A percentile compares a stretch with the other conserved stretches of the same genome.
These are phyloP conservation scores for Globisporangium lucens DNA, from an alignment of 352 stramenopile genomes.

Conservation along the genomic window DNA sequence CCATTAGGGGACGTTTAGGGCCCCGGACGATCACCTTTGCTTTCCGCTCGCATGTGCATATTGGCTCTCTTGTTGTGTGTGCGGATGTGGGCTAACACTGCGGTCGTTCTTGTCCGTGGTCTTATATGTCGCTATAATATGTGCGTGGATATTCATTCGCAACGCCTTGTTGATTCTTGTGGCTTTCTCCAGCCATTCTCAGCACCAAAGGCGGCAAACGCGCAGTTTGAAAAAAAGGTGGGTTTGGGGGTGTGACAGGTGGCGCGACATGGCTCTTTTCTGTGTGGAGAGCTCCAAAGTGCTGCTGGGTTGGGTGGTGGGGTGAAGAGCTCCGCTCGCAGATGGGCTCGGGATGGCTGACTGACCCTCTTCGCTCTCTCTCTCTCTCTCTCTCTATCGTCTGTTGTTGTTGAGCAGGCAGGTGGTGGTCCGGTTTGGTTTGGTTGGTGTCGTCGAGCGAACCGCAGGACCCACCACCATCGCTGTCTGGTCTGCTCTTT, in stretches of 20 bases:
- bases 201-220: not conserved
- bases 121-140: not conserved
- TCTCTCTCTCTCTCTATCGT: not conserved
- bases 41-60: not conserved
- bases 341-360: slow-evolving; percentile 6
- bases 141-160: not conserved
- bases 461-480: not conserved
- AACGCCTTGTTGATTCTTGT: not conserved
- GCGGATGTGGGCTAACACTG: not conserved
- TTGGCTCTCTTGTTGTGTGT: not conserved
- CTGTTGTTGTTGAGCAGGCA: slow-evolving; percentile 1
- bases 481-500: slow-evolving; percentile 12
- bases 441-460: slow-evolving; percentile 11
- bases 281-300: slow-evolving; percentile 2
- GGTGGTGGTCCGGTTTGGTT: slow-evolving; percentile 6
- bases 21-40: too few species aligned
- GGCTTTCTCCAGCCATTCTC: not conserved
- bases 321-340: slow-evolving; percentile 2
- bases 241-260: slow-evolving; percentile 17
- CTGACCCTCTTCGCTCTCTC: not conserved
- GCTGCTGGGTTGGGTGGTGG: slow-evolving; percentile 9
- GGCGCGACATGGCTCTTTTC: slow-evolving; percentile 8
- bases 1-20: slow-evolving; percentile 1
- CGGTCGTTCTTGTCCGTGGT: not conserved
- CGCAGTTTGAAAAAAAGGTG: slow-evolving; percentile 1